Base-by-base conservation (phyloP, 257 asterid genomes). In the Solanum habrochaites region DNA sequence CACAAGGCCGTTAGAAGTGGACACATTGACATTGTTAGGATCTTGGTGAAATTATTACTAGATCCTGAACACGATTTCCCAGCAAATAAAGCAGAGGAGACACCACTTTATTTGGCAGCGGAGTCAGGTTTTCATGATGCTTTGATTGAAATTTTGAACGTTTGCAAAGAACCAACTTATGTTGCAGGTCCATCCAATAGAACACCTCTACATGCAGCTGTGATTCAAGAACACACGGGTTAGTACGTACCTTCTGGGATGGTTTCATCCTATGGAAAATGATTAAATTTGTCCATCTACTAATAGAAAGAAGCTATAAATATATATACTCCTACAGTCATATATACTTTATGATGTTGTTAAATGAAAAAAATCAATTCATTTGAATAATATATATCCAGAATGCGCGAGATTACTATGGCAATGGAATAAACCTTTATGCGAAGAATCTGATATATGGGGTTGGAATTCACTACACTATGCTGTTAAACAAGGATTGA, bases 171-270 rank as follows among this genome's bases (percentile, higher is more conserved):
- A 6, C 52, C 58, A 10, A 39, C 45, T 23, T 29, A 11, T 29
- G 78, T 2, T 13, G 90, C 12, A 69, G 75, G 88, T 13, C 88
- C 88, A 8, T 83, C 29, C 7, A 13, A 40, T 7, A 32, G 75
- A 69, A 88, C 60, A 3, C 88, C 85, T 13, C 31, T 67, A 43
- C 90, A 84, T 56, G 85, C 85, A 56, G 83, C 90, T 5, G 58
- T 62, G 20, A 21, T 64, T 3, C 18, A 39, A 9, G 58, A 82
- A n/a, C 29, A 42, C 4, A 32, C 31, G 0, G 83, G 83, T 35
- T 35, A 35, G 39, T 78, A 39, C 25, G 56, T 47, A 47, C 18
- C 56, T 47, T 14, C 56, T 32, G 35, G 56, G 56, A 47, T 47
- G 18, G 15, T 47, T 47, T 47, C 20, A 47, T 47, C 20, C 4